Base-by-base conservation (phyloP, 1,284 basidiomycete species). In the Rhodotorula glutinis region DNA sequence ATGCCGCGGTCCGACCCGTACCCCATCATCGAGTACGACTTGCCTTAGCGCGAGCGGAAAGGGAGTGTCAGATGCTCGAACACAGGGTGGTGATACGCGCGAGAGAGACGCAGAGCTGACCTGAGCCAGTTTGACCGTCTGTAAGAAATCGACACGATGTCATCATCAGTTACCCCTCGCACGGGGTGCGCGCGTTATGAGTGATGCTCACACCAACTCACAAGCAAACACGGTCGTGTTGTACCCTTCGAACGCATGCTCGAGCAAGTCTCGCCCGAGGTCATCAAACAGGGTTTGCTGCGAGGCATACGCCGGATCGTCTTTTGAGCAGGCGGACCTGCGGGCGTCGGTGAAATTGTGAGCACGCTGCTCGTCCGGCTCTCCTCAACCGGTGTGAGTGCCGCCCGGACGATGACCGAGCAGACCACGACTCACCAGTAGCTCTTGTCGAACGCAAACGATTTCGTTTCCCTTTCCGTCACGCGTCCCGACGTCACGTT, bases 191-290 rank as follows among this genome's bases (percentile, higher is more conserved):
- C 46, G 9, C 21, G 13, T 5, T 7, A 13, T 49, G 23, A 29
- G 10, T 4, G 4, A 21, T 21, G 43, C 16, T 3, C 25, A 8
- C 25, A 8, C 4, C 3, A 25, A 88, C 92, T 84, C 81, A 96
- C 92, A 95, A 79, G 93, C 92, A 79, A 97, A 84, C 80, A 96
- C 95, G 84, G 92, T 95, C 62, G 93, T 92, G 83, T 98, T 98
- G 82, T 97, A 98, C 30, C 95, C 96, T 57, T 90, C 82, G 81
- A 98, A 98, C 53, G 91, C 88, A 79, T 98, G 94, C 78, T 98
- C 90, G 74, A 98, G 83, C 60, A 98, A 81, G 76, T 98, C 95
- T 79, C 90, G 88, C 54, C 96, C 96, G 44, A 98, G 81, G 82
- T 98, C 95, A 73, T 95, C 87, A 79, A 92, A 98, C 66, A 98